Base-by-base conservation (phyloP, 2,329 filamentous ascomycete genomes). In the Pseudodiploospora longispora region DNA sequence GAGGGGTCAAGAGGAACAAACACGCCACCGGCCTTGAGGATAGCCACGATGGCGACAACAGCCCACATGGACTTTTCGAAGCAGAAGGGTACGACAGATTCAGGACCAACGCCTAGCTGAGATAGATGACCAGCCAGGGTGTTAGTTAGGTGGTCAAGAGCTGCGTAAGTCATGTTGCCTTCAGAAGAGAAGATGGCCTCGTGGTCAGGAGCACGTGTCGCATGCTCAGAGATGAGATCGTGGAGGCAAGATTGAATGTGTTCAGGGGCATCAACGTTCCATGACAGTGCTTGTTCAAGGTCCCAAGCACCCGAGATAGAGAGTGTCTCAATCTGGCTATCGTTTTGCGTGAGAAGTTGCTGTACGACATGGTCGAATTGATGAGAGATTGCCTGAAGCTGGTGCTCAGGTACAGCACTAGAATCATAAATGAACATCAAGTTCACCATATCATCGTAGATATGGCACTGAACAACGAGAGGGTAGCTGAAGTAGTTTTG, bases 11-110 rank as follows among this genome's bases (percentile, higher is more conserved):
- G 47, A 43, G 51, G 31, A 6, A 60, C 51, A 40, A 46, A 51
- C 49, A n/a, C 54, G 12, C 50, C 56, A 4, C 57, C 59, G 7
- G 53, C 48, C 38, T 57, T 56, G 29, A 59, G 42, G 30, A 59
- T 44, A 19, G 40, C 56, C 9, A 59, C 31, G 39, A 55, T 52
- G 2, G 51, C 50, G 1, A 57, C 47, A 3, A 49, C 19, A 10
- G 50, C 44, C 47, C 44, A 50, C 27, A 36, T 28, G 10, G 42
- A 54, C 49, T 56, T 47, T 27, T 47, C 46, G 6, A 43, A 44
- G 34, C 32, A 47, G 7, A 47, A 10, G 1, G 46, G 41, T 7
- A 47, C 46, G 3, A 10, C n/a, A 1, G 32, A 59, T 44, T 30
- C 59, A 3, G 51, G 52, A 3, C 45, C 34, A 19, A 66, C 52